Base-by-base conservation (phyloP, 139 green algal genomes). In the Yamagishiella unicocca region DNA sequence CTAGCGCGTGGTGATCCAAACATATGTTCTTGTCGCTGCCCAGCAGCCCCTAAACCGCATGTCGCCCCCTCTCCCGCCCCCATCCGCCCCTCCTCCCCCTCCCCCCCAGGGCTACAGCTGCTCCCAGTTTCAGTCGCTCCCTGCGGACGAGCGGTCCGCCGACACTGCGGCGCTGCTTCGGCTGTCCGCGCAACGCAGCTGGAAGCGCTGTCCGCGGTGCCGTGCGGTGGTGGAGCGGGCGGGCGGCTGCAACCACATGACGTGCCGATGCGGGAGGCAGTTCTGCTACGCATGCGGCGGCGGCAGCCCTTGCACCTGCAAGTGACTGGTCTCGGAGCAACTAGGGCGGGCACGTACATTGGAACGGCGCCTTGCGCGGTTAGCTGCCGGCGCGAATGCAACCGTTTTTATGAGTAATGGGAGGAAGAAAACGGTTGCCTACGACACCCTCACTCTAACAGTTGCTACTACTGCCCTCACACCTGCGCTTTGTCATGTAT, bases 211-310 rank as follows among this genome's bases (percentile, higher is more conserved):
- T 82, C 92, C 90, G 9, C 55, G 66, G 29, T 94, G 92, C 27
- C 45, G 79, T 4, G 1, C 29, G 2, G 4, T 79, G 71, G 43
- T 79, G 27, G 88, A 93, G 71, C 85, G 86, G 37, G 89, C 10
- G 1, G 77, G 89, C 33, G 92, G 92, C 54, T 92, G 91, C 90
- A 92, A 89, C 67, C 87, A 92, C 78, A 90, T 94, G 81, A 25
- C 29, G 22, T 94, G 92, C 90, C 85, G 70, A 33, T 94, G 92
- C 53, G 84, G 85, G 8, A 25, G 66, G 14, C 2, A 38, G 21
- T 93, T 94, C 83, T 93, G 88, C 83, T 94, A 93, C 42, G 40
- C 40, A 6, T 94, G 92, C 66, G 92, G 92, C 37, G 35, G n/a
- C n/a, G n/a, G n/a, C n/a, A n/a, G n/a, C n/a, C n/a, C n/a, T n/a